These are phyloP conservation scores for Piper betle DNA, from an alignment of 164 flowering plant species.

Conservation along the genomic window DNA sequence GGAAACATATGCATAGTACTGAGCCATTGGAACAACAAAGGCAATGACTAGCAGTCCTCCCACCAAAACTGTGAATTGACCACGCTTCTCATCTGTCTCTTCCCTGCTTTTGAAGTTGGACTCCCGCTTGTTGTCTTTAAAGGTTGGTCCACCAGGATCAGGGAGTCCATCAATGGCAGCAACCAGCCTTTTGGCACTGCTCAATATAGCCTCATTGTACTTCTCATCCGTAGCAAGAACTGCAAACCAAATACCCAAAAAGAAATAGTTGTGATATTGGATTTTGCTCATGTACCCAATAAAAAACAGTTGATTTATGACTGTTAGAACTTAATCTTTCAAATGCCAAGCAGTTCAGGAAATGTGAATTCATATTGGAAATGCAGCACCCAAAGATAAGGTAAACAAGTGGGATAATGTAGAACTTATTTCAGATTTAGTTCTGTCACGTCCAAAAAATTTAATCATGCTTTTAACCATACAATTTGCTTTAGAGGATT, in stretches of 20 bases:
- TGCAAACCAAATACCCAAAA: conserved; percentile 14
- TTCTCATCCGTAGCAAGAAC: conserved; percentile 95
- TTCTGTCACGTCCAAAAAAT: too few species aligned
- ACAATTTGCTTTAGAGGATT: too few species aligned
- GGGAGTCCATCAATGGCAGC: conserved; percentile 97
- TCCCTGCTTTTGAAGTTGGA: conserved; percentile 86
- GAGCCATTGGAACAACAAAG: conserved; percentile 98
- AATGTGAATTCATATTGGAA: too few species aligned
- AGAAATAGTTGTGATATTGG: too few species aligned
- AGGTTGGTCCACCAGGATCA: conserved; percentile 79
- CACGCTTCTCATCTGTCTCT: conserved; percentile 95
- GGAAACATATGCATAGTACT: conserved; percentile 93
- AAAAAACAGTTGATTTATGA: too few species aligned
- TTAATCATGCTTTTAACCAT: too few species aligned
- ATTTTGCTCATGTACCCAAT: too few species aligned
- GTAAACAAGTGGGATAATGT: too few species aligned
- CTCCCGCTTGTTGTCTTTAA: conserved; percentile 78
- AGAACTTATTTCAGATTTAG: too few species aligned
- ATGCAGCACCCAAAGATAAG: too few species aligned
- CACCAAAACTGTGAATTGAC: conserved; percentile 90
- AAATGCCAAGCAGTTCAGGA: too few species aligned
- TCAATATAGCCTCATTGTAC: conserved; percentile 79
- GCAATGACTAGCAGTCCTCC: conserved; percentile 95
- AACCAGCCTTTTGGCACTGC: conserved; percentile 77
- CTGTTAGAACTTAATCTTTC: too few species aligned